Evolutionary conservation across 768 basidiomycete genomes (phyloP).

Genomic region (Suillus fuscotomentosus): DNA sequence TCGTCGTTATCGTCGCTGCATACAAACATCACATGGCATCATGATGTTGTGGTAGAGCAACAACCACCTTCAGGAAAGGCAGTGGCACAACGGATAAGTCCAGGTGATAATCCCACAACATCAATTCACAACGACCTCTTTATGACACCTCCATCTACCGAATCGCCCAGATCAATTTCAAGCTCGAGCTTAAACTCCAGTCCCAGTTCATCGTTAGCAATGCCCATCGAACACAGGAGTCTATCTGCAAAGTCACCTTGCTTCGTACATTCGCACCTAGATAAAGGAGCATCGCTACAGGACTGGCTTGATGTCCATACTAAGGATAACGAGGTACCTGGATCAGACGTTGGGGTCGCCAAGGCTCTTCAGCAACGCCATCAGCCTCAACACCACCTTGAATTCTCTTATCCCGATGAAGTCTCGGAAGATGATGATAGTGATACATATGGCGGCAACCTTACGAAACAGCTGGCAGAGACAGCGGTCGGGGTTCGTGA

Average conservation of each 20-base stretch:
- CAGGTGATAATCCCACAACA: slow-evolving; percentile 12
- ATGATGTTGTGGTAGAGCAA: slow-evolving; percentile 36
- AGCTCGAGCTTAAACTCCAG: slow-evolving; percentile 22
- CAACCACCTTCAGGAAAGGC: slow-evolving; percentile 24
- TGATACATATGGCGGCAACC: slow-evolving; percentile 68
- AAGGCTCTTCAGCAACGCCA: slow-evolving; percentile 41
- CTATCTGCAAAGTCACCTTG: slow-evolving; percentile 65
- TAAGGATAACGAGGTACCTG: slow-evolving; percentile 25
- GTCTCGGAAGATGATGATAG: slow-evolving; percentile 45
- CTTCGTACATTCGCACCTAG: slow-evolving; percentile 90
- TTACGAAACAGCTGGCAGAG: slow-evolving; percentile 93
- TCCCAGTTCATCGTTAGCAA: slow-evolving; percentile 25
- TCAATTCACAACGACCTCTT: slow-evolving; percentile 16
- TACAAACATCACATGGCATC: slow-evolving; percentile 33
- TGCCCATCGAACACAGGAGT: slow-evolving; percentile 23
- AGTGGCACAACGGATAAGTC: slow-evolving; percentile 9
- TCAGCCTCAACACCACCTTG: slow-evolving; percentile 15
- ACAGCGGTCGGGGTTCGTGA: slow-evolving; percentile 97
- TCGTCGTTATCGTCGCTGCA: slow-evolving; percentile 23
- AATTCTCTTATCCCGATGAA: slow-evolving; percentile 17
- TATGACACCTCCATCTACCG: slow-evolving; percentile 15
- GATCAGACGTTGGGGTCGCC: slow-evolving; percentile 46
- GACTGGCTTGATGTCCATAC: slow-evolving; percentile 59
- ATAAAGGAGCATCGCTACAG: slow-evolving; percentile 73
- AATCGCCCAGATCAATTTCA: slow-evolving; percentile 20